Base-by-base conservation (phyloP, 345 rosid species). In the Bretschneidera sinensis region DNA sequence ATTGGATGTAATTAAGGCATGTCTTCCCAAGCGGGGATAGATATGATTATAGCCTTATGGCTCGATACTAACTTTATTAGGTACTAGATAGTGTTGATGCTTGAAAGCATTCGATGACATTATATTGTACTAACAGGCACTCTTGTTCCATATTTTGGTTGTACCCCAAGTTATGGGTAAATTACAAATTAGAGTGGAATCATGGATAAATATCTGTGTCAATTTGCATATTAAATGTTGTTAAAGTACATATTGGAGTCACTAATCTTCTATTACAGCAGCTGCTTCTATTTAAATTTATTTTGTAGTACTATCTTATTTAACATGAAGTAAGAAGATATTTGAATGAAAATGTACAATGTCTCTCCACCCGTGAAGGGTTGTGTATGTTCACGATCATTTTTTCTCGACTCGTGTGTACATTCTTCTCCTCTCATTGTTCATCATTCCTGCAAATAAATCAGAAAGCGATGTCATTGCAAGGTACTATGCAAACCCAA, bases 391-490 rank as follows among this genome's bases (percentile, higher is more conserved):
- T 33, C 58, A 51, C 17, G 54, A 39, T 25, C 17, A 19, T 24
- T 47, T 22, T 51, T 16, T 43, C 28, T 24, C 21, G 8, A 10
- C 68, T 21, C 11, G 65, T 69, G 20, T 45, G 67, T 59, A 54
- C 17, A 9, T 24, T 62, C 53, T 24, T 62, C 53, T 64, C 51
- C 61, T 71, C 54, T 53, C 45, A 13, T 62, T 69, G 51, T 43
- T 63, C 52, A 62, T 76, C 52, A 62, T 76, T 21, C 74, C 76
- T 69, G 84, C 54, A 64, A 28, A 28, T 8, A 28, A 28, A 28
- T 8, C 33, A 28, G n/a, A n/a, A n/a, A n/a, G n/a, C n/a, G n/a
- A 2, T 28, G 33, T 28, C 33, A 28, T 2, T 28, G 33, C 33
- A 28, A 28, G 33, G 33, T 8, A 8, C 8, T 2, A 28, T 2